Evolutionary conservation across 2,329 filamentous ascomycete species (phyloP).

Genomic region (Calycina herbarum): DNA sequence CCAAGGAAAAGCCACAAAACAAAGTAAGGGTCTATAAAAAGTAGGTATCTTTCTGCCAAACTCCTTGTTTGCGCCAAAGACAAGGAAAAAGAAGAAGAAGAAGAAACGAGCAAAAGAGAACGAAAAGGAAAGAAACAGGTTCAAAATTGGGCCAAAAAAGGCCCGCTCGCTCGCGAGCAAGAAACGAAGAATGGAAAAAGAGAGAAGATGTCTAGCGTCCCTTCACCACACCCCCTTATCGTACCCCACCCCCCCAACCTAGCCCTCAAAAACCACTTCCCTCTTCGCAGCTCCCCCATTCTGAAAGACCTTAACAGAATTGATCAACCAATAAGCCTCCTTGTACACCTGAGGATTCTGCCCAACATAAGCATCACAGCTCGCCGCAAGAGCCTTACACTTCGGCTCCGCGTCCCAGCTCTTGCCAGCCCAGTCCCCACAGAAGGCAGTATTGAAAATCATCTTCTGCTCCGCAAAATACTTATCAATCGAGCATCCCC

Average conservation of each 20-base stretch:
- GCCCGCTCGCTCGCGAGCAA: neutral
- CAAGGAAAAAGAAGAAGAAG: neutral
- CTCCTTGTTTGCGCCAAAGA: neutral
- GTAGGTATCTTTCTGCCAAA: neutral
- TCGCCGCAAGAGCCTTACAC: conserved; percentile 60
- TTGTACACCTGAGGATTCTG: conserved; percentile 68
- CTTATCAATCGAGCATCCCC: conserved; percentile 67
- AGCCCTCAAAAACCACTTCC: neutral
- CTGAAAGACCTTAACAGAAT: conserved; percentile 68
- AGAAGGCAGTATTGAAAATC: conserved; percentile 81
- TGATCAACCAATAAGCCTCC: conserved; percentile 77
- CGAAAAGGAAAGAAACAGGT: neutral
- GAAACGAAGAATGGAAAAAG: too few relatives aligned
- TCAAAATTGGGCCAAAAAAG: neutral
- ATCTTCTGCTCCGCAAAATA: conserved; percentile 75
- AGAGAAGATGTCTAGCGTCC: too few relatives aligned
- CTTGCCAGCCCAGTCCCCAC: conserved; percentile 78
- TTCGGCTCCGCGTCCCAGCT: conserved; percentile 59
- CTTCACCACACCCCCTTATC: too few relatives aligned
- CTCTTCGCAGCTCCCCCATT: conserved; percentile 54
- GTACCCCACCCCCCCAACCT: neutral
- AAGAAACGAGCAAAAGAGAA: neutral
- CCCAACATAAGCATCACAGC: conserved; percentile 72
- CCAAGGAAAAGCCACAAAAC: too few relatives aligned
- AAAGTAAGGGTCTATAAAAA: too few relatives aligned